Conservation (phyloP, 2,329 filamentous ascomycete species). For the Ophiostoma novo-ulmi region DNA sequence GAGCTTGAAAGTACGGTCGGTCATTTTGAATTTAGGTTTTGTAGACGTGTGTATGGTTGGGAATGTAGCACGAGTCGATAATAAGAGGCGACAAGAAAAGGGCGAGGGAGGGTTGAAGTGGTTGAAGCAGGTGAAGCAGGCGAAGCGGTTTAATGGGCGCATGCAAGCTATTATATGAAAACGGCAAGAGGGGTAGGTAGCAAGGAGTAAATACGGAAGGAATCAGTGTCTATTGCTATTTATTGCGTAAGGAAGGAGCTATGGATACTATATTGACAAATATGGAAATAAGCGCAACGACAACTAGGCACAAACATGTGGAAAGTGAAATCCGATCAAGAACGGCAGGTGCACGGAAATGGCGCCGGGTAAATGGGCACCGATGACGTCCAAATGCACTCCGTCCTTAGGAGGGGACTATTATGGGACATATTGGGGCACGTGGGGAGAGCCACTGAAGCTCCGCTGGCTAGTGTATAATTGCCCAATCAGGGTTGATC, state of each 20-base stretch:
- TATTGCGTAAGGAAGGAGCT: neutral
- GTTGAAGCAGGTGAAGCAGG: neutral
- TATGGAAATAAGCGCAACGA: too few species aligned
- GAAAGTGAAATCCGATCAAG: slow-evolving; percentile 6
- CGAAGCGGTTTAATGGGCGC: neutral
- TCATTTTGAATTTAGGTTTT: slow-evolving; percentile 39
- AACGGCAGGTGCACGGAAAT: neutral
- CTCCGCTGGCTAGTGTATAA: neutral
- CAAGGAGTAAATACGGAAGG: neutral
- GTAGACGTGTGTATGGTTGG: neutral
- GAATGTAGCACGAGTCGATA: too few species aligned
- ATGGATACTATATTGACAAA: neutral
- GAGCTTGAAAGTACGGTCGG: slow-evolving; percentile 55
- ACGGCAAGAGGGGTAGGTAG: neutral
- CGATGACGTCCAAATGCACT: slow-evolving; percentile 19
- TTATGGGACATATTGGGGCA: neutral
- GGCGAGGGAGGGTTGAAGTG: neutral
- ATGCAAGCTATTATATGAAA: neutral
- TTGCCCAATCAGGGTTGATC: neutral
- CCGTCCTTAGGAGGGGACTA: neutral
- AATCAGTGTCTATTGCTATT: neutral
- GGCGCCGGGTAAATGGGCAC: slow-evolving; percentile 19
- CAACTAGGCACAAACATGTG: neutral
- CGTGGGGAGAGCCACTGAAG: neutral
- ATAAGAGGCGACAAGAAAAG: neutral